phyloP scores from a whole-genome alignment of 2,329 filamentous ascomycete species.

The Nigrospora oryzae region DNA sequence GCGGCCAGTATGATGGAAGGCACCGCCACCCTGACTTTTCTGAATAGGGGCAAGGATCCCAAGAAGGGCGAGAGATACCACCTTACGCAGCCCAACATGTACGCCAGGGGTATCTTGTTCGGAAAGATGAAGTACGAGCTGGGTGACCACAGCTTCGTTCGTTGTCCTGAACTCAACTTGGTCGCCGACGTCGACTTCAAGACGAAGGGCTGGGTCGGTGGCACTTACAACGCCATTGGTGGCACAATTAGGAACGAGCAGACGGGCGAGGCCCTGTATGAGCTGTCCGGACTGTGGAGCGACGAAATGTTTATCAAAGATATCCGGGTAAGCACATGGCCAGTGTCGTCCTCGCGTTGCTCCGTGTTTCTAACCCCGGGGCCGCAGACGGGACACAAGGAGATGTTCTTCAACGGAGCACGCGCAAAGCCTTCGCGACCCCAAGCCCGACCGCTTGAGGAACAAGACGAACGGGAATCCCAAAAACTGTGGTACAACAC shows the following conservation, averaged over 20 bases:
- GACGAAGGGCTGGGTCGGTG: constrained; percentile 94
- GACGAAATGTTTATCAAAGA: constrained; percentile 92
- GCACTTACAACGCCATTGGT: constrained; percentile 92
- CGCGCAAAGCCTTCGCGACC: constrained; percentile 71
- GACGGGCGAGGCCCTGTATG: constrained; percentile 80
- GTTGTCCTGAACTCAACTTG: constrained; percentile 80
- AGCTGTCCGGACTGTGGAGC: constrained; percentile 88
- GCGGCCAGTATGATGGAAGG: constrained; percentile 98
- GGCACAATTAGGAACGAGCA: constrained; percentile 83
- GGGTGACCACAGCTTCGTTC: constrained; percentile 88
- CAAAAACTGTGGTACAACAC: constrained; percentile 81
- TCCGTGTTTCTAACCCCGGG: background rate
- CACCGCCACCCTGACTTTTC: constrained; percentile 73
- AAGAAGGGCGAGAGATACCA: constrained; percentile 78
- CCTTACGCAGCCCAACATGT: constrained; percentile 97
- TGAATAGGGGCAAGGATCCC: constrained; percentile 64
- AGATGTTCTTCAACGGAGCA: constrained; percentile 81
- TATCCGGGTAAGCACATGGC: constrained; percentile 48
- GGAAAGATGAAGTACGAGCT: constrained; percentile 99
- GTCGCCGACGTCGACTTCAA: constrained; percentile 95
- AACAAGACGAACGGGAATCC: constrained; percentile 86
- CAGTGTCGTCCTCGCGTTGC: background rate
- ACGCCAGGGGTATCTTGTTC: constrained; percentile 90
- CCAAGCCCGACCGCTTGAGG: constrained; percentile 64
- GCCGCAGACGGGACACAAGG: constrained; percentile 72